Evolutionary conservation across 768 basidiomycete species (phyloP), one percentile per base, ranked within the genome.

Genomic region (Rhodotorula babjevae): DNA sequence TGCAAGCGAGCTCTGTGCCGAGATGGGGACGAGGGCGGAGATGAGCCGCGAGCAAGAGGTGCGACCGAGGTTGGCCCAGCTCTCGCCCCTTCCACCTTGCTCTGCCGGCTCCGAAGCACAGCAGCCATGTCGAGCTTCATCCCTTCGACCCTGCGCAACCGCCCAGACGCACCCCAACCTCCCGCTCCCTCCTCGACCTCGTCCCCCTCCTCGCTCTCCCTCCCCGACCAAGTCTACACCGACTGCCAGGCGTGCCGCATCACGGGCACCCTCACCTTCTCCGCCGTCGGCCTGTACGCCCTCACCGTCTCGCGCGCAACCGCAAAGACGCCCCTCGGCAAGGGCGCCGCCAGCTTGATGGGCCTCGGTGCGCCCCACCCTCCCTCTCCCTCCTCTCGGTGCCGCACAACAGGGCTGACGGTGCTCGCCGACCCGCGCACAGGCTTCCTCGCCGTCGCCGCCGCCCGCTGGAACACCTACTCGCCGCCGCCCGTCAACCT

Each of bases 191-290:
- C 64, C 44, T 46, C 36, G 3, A 1, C 52, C 21, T 56, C 64
- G 29, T 40, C 18, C 36, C 49, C 15, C 33, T 42, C 57, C 29
- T 4, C 33, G 36, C 57, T 21, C n/a, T 10, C 11, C n/a, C 59
- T 50, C 58, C 40, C 50, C 50, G 59, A 21, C 16, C 55, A 1
- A 1, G n/a, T 40, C 58, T 72, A 68, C 59, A 72, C 73, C 49
- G 69, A 75, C 66, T 75, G 73, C 63, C 53, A 68, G 40, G 49
- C 73, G 21, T 75, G 73, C 60, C 69, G 73, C 49, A n/a, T 71
- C 53, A 71, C 69, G 5, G 73, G 73, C 23, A 75, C 73, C 10
- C 44, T 63, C 60, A 75, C 73, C 29, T 75, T 75, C 56, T 64
- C 73, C 50, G 66, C 63, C 53, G 73, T 75, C 58, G 73, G 73